Evolutionary conservation across 352 stramenopile genomes (phyloP).

Genomic region (Phytophthora pluvialis): DNA sequence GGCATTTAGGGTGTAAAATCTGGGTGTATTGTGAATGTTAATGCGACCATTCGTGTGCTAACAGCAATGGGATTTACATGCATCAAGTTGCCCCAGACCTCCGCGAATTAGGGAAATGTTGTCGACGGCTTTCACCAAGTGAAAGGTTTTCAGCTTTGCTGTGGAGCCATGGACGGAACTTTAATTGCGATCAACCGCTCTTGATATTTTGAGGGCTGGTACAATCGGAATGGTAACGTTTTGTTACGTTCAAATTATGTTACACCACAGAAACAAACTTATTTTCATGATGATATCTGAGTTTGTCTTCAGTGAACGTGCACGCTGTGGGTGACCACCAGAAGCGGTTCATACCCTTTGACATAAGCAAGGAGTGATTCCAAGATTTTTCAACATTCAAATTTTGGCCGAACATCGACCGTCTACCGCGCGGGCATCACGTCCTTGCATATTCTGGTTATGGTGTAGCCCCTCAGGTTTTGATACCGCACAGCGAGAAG

Average conservation of each 20-base stretch:
- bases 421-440: too few relatives aligned
- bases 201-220: slow-evolving; percentile 13
- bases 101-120: not conserved
- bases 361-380: slow-evolving; percentile 8
- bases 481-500: too few relatives aligned
- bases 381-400: too few relatives aligned
- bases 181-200: slow-evolving; percentile 12
- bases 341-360: slow-evolving; percentile 13
- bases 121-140: not conserved
- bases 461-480: too few relatives aligned
- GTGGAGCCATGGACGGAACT: slow-evolving; percentile 9
- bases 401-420: too few relatives aligned
- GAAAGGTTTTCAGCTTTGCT: slow-evolving; percentile 12
- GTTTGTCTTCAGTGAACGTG: slow-evolving; percentile 7
- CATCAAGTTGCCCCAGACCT: slow-evolving; percentile 2
- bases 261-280: not conserved
- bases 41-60: not conserved
- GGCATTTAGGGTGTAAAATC: slow-evolving; percentile 17
- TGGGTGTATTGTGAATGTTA: slow-evolving; percentile 15
- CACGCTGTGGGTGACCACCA: slow-evolving; percentile 11
- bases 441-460: too few relatives aligned
- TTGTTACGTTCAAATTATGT: not conserved
- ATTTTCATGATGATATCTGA: not conserved
- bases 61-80: slow-evolving; percentile 1
- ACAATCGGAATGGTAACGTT: slow-evolving; percentile 16